Conservation (phyloP, 169 alveolate species). For the Pseudocohnilembus persalinus region DNA sequence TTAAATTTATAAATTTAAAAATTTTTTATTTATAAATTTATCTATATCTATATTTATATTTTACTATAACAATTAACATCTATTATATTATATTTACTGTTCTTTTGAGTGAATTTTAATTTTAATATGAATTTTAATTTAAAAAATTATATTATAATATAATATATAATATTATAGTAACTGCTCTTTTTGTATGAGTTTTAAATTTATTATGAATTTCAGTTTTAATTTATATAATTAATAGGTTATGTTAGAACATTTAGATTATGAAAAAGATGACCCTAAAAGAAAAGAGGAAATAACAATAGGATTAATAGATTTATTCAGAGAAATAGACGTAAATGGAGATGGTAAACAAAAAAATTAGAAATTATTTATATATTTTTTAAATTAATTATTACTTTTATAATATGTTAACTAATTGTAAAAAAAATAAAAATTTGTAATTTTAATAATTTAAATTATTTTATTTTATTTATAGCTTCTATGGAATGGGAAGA, state of each 20-base stretch:
- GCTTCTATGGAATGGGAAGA: constrained; percentile 81
- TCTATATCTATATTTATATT: neutral
- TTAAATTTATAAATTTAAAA: no score
- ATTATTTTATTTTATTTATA: neutral
- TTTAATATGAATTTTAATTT: no score
- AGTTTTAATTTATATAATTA: no score
- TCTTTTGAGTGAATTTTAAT: no score
- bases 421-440: constrained; percentile 31
- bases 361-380: neutral
- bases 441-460: neutral
- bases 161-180: no score
- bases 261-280: constrained; percentile 53
- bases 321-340: constrained; percentile 63
- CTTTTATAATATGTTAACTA: neutral
- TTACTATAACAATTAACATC: no score
- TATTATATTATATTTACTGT: no score
- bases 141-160: no score
- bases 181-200: no score
- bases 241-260: constrained; percentile 53
- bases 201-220: no score
- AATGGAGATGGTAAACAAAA: constrained; percentile 60
- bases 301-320: constrained; percentile 52
- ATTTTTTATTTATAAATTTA: no score
- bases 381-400: neutral
- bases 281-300: constrained; percentile 46